Base-by-base conservation (phyloP, 2,329 filamentous ascomycete genomes). In the Sporothrix mexicana region DNA sequence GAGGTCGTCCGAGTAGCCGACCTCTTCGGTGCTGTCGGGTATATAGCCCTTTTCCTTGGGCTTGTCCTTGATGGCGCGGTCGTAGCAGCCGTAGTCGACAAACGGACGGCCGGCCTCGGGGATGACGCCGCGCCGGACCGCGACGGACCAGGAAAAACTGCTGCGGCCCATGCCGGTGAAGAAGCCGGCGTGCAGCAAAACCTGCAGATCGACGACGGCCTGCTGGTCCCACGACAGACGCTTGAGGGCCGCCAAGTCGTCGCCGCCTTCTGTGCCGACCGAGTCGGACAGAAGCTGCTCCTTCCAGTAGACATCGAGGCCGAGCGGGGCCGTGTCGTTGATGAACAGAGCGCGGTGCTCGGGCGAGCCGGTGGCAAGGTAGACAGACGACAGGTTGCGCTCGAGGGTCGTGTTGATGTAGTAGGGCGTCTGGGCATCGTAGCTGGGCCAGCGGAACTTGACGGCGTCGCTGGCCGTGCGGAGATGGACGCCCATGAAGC, bases 401-500 rank as follows among this genome's bases (percentile, higher is more conserved):
- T 47, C 8, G 41, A 25, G n/a, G 9, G 62, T 80, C 55, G 81
- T 79, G 41, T 77, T 68, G n/a, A 84, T 77, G 73, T 83, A 83
- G 0, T 79, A 78, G 2, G 78, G 76, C 0, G 80, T 79, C 76
- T 84, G 83, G 0, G 78, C 78, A 1, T 79, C 77, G 74, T 80
- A 82, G 36, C 79, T 79, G 45, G 81, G 77, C 77, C 81, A 80
- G 43, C 79, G 78, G 36, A 77, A 76, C n/a, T 75, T 76, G 30
- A 71, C 69, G 0, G 82, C 81, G 71, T 83, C 82, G 6, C 71
- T 72, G 25, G 78, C 80, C 0, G 80, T 81, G 23, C 80, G 77
- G 45, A 84, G 74, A 74, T 83, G 80, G 0, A 79, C 81, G 23
- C 82, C 82, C 51, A 81, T 80, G 72, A 81, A 84, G 7, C 77